Base-by-base conservation (phyloP, 495 filamentous ascomycete species). In the Thermothielavioides terrestris region DNA sequence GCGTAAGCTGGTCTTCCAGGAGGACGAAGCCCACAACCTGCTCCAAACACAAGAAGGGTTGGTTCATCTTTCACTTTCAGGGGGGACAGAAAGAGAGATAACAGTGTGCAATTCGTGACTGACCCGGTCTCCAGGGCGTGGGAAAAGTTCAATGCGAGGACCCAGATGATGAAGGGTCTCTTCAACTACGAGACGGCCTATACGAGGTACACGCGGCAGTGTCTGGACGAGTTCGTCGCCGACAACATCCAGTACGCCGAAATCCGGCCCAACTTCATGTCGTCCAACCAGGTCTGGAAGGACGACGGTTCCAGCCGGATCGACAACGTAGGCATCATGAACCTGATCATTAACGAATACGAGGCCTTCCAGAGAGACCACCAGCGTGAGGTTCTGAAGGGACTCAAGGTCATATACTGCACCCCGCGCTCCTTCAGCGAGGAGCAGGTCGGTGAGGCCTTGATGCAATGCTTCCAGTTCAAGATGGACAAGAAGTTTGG, bases 381-480 rank as follows among this genome's bases (percentile, higher is more conserved):
- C 37, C 46, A 31, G 23, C 18, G 48, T 0, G 52, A 55, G 8
- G 27, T 58, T 0, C 55, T 76, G 18, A 66, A 69, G 27, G 73
- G 73, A 2, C 66, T 77, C 53, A 75, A 75, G 47, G 65, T 77
- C 43, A 77, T 77, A 30, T 77, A 76, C 59, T 77, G 73, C 60
- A 73, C 70, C 3, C 73, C 73, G 26, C 66, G 73, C 25, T 75
- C 71, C n/a, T 79, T 86, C 27, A 60, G 72, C 18, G 78, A 77
- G 25, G 73, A 75, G 0, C 59, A 72, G 7, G 78, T 95, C 6
- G 67, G 80, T 30, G 68, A 79, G 2, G 75, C 72, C 32, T 84
- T 97, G 73, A 76, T 82, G 32, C 71, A 91, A 50, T 95, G 90
- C 56, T 83, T 95, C 53, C 62, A 72, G 23, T 77, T 87, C 57